These are phyloP conservation scores for Neurospora sp. DNA, from an alignment of 495 filamentous ascomycete species.

Conservation along the genomic window DNA sequence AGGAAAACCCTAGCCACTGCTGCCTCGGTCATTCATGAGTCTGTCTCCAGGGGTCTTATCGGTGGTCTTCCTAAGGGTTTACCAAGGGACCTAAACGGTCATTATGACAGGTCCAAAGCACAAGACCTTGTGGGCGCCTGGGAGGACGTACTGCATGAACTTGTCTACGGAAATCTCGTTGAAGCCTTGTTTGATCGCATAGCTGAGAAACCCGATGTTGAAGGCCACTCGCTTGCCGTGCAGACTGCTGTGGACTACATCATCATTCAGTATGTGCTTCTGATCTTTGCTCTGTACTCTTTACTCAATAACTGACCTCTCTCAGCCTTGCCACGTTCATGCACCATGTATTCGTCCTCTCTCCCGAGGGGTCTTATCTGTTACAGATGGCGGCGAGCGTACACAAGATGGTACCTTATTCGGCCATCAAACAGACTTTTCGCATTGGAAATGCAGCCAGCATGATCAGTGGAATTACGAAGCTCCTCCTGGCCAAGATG, in stretches of 20 bases:
- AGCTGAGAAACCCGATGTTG: conserved; percentile 41
- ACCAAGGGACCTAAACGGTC: conserved; percentile 17
- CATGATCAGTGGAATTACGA: conserved; percentile 56
- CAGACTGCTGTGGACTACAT: conserved; percentile 49
- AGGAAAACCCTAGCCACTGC: conserved; percentile 57
- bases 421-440: conserved; percentile 49
- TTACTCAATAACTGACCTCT: not conserved
- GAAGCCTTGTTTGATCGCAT: conserved; percentile 46
- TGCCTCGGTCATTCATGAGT: conserved; percentile 48
- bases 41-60: conserved; percentile 44
- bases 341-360: conserved; percentile 51
- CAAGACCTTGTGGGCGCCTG: conserved; percentile 44
- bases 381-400: conserved; percentile 46
- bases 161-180: conserved; percentile 48
- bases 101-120: conserved; percentile 44
- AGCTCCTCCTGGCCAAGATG: conserved; percentile 52
- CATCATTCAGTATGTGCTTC: conserved; percentile 37
- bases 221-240: conserved; percentile 43
- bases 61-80: conserved; percentile 34
- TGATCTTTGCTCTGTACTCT: not conserved
- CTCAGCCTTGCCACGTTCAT: conserved; percentile 50
- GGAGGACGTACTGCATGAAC: conserved; percentile 44
- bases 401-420: conserved; percentile 51
- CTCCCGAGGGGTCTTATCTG: conserved; percentile 52
- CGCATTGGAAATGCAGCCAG: conserved; percentile 56